phyloP scores from a whole-genome alignment of 257 asterid species.

The Solanum ahanhuiri region DNA sequence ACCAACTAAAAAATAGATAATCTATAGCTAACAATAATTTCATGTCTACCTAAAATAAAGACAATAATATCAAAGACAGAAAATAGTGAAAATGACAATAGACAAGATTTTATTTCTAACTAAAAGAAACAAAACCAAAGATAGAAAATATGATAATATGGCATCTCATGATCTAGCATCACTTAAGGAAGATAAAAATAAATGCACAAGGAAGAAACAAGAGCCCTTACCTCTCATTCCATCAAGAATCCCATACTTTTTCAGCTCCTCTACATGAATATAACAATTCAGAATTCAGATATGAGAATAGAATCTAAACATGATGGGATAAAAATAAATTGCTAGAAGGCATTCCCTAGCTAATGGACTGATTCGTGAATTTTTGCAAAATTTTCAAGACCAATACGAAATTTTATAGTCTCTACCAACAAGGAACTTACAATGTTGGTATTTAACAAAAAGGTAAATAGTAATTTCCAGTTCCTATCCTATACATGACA shows the following conservation, averaged over 20 bases:
- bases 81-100: neutral
- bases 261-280: constrained; percentile 69
- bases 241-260: constrained; percentile 66
- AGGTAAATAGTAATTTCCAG: neutral
- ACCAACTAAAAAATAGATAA: neutral
- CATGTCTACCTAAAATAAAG: neutral
- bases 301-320: constrained; percentile 1
- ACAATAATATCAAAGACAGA: neutral
- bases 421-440: neutral
- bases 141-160: neutral
- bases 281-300: constrained; percentile 11
- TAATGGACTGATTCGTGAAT: neutral
- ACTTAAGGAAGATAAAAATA: neutral
- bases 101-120: neutral
- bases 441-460: neutral
- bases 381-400: neutral
- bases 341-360: neutral
- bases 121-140: neutral
- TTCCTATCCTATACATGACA: neutral
- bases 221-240: constrained; percentile 56
- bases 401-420: neutral
- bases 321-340: neutral
- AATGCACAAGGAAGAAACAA: neutral
- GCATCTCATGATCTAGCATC: neutral
- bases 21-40: neutral